Conservation (phyloP, 768 basidiomycete genomes). For the Ramaria rubella region DNA sequence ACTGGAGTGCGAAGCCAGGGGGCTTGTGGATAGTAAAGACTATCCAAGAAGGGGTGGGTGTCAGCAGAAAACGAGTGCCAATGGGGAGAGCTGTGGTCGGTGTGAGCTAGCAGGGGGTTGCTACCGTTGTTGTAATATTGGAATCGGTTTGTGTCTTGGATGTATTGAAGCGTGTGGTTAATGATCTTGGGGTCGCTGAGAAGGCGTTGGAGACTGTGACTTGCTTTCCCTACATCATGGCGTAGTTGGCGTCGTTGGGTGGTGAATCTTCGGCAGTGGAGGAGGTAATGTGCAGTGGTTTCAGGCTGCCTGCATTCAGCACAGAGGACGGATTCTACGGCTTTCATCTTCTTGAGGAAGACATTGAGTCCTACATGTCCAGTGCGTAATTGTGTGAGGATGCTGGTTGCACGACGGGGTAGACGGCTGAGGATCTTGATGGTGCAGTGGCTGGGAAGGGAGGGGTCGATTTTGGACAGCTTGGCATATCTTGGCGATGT, state of each 20-base stretch:
- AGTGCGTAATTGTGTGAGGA: conserved; percentile 13
- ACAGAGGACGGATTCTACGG: conserved; percentile 5
- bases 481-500: background rate
- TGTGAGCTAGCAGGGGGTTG: too few relatives aligned
- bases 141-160: background rate
- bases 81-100: too few relatives aligned
- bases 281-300: conserved; percentile 13
- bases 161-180: background rate
- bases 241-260: background rate
- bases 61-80: too few relatives aligned
- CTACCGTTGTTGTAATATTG: background rate
- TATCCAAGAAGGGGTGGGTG: too few relatives aligned
- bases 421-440: background rate
- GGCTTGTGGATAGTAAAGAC: too few relatives aligned
- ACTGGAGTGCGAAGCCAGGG: too few relatives aligned
- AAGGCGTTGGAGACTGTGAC: background rate
- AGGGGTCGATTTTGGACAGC: background rate
- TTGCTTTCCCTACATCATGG: background rate
- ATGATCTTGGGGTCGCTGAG: background rate
- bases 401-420: conserved; percentile 6
- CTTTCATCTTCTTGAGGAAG: conserved; percentile 9
- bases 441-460: background rate
- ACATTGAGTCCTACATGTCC: conserved; percentile 11
- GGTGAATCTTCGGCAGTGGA: conserved; percentile 4
- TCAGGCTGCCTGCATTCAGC: conserved; percentile 6